Percentiles rank a stretch among this genome's conserved stretches.
Evolutionary conservation across 139 green algal genomes (phyloP).

Genomic region (Chlorella sp.): DNA sequence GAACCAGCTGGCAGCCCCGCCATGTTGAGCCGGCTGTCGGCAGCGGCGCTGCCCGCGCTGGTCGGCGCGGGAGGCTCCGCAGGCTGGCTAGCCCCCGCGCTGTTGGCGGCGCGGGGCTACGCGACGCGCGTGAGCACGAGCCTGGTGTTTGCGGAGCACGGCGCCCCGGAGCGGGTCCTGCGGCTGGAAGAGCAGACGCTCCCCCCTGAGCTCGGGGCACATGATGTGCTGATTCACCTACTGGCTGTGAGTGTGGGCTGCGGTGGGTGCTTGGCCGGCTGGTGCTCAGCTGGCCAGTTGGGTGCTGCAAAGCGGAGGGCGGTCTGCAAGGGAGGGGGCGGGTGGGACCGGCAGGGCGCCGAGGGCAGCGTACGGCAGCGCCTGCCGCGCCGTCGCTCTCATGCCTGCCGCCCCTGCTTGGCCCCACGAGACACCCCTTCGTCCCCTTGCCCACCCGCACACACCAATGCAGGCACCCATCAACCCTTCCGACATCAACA

Average conservation of each 20-base stretch:
- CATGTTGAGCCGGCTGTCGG: not conserved
- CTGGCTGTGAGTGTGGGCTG: conserved; percentile 37
- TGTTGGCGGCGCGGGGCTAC: not conserved
- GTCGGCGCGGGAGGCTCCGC: not conserved
- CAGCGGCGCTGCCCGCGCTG: not conserved
- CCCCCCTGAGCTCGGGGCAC: conserved; percentile 12
- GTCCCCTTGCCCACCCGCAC: not conserved
- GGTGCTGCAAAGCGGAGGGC: no score
- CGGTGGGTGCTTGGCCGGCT: not conserved
- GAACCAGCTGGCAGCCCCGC: not conserved
- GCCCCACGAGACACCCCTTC: not conserved
- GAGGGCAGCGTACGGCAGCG: not conserved
- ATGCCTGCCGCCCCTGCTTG: not conserved
- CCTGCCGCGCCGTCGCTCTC: not conserved
- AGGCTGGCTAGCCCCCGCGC: not conserved
- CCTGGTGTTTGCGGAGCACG: conserved; percentile 16
- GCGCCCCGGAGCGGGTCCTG: conserved; percentile 17
- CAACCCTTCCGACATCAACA: conserved; percentile 89
- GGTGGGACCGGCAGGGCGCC: not conserved
- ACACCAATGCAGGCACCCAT: conserved; percentile 67
- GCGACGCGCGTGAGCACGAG: not conserved
- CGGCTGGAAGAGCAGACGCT: not conserved
- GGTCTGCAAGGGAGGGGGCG: not conserved
- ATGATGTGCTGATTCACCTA: conserved; percentile 44
- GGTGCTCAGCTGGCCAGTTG: not conserved